Evolutionary conservation across 2,329 filamentous ascomycete genomes (phyloP), one percentile per base, ranked within the genome.

Genomic region (Claviceps sp.): DNA sequence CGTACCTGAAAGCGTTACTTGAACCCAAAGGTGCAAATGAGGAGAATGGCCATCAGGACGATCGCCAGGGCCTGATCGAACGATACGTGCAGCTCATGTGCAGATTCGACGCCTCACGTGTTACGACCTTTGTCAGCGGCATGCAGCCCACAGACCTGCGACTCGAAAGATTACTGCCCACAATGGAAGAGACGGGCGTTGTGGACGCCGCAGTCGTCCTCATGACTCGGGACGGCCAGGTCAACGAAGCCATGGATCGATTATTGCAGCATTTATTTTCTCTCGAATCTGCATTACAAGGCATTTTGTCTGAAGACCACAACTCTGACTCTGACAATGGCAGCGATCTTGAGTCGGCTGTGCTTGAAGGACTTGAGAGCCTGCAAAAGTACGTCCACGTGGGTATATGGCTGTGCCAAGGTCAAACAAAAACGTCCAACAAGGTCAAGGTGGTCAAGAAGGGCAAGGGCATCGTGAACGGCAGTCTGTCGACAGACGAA

Each of bases 321-420:
- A 75, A 81, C 1, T 76, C 77, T 2, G 77, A 84, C 52, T 76
- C 76, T 1, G 77, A 84, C 52, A 70, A 75, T 1, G 67, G 71
- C 1, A 48, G 57, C 14, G 63, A 58, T 14, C 63, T 83, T 2
- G 78, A 82, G 54, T 80, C 84, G 56, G 79, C 85, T 0, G 80
- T 85, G 0, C 79, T 85, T 52, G 85, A 90, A 52, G 74, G 95
- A 1, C 74, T 95, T 4, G 78, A 81, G 53, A 82, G 85, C 0
- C 71, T 98, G 17, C 84, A 94, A 55, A 96, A 95, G 64, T 97
- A 95, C 67, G 82, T 85, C 1, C 84, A 89, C 57, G 88, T 98
- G 1, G 93, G 94, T 14, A 91, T 95, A 49, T 98, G 93, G 93
- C 73, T 98, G 13, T 97, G 93, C 60, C 88, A 94, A 67, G 82